Evolutionary conservation across 768 basidiomycete genomes (phyloP).

Genomic region (Mycena alexandri): DNA sequence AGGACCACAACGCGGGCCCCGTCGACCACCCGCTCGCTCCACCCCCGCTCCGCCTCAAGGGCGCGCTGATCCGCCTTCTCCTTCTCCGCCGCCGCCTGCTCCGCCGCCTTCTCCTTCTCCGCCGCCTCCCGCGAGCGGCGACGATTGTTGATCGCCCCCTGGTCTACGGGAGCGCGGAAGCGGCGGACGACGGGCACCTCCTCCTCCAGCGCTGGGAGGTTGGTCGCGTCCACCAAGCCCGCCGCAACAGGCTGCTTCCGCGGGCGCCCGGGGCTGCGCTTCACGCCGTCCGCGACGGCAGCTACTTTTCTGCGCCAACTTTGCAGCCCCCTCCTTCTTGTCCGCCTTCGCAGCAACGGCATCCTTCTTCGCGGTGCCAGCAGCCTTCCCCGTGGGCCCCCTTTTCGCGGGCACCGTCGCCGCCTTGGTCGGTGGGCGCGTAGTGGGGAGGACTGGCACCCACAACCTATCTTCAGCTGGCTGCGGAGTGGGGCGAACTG

Average conservation of each 20-base stretch:
- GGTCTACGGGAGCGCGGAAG: neutral
- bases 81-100: no score
- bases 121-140: neutral
- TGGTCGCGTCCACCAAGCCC: neutral
- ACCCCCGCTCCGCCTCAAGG: neutral
- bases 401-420: neutral
- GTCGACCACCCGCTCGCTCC: neutral
- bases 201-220: neutral
- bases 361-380: no score
- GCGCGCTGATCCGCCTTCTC: neutral
- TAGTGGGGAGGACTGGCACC: no score
- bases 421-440: neutral
- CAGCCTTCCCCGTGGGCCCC: no score
- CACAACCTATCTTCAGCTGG: no score
- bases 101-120: no score
- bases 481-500: no score
- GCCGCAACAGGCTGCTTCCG: neutral
- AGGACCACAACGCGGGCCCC: neutral
- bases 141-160: neutral
- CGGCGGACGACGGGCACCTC: neutral
- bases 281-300: neutral
- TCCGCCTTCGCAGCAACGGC: neutral
- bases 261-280: neutral
- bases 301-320: neutral
- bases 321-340: neutral